These are phyloP conservation scores for Cytospora piceicola DNA, from an alignment of 2,329 filamentous ascomycete species.

Conservation along the genomic window DNA sequence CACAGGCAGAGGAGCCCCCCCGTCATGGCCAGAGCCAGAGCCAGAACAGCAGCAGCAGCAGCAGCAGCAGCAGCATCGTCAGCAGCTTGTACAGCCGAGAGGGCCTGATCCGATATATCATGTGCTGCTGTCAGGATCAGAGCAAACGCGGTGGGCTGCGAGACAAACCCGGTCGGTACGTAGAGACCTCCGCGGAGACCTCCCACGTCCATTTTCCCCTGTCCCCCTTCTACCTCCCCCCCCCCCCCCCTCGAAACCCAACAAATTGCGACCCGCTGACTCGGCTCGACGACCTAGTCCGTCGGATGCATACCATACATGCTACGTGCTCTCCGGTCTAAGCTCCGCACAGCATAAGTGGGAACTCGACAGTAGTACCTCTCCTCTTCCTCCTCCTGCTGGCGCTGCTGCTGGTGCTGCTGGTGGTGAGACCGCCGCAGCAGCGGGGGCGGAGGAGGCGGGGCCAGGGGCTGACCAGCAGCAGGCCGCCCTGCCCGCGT, in stretches of 20 bases:
- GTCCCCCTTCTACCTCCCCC: constrained; percentile 22
- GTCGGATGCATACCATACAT: constrained; percentile 90
- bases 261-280: constrained; percentile 7
- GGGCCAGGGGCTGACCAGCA: background rate
- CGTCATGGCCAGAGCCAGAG: constrained; percentile 46
- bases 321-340: constrained; percentile 86
- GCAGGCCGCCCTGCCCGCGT: constrained; percentile 25
- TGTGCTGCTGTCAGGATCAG: constrained; percentile 82
- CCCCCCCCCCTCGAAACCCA: background rate
- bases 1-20: constrained; percentile 36
- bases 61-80: no score
- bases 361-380: constrained; percentile 48
- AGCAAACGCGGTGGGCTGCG: constrained; percentile 75
- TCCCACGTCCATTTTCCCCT: constrained; percentile 13
- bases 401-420: background rate
- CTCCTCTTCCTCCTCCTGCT: constrained; percentile 13
- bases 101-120: constrained; percentile 85
- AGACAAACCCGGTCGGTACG: constrained; percentile 91
- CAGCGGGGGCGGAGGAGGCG: constrained; percentile 30
- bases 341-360: constrained; percentile 78
- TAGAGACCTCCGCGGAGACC: constrained; percentile 32
- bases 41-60: constrained; percentile 31
- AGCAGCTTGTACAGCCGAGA: constrained; percentile 76
- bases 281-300: constrained; percentile 49
- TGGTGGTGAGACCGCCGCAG: constrained; percentile 33